Base-by-base conservation (phyloP, 345 rosid species). In the Brassica rapa region DNA sequence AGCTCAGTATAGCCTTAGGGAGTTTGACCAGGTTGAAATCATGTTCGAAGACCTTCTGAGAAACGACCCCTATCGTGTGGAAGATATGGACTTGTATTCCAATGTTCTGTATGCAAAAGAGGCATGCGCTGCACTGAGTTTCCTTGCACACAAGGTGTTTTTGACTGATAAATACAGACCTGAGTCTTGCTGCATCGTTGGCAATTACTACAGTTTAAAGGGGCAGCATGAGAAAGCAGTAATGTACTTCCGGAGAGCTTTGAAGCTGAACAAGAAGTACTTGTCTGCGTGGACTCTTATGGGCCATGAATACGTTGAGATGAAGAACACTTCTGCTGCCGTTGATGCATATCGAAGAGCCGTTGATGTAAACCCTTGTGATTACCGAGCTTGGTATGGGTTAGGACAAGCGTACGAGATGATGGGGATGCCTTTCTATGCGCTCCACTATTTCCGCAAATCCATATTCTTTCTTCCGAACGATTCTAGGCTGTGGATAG, bases 331-430 rank as follows among this genome's bases (percentile, higher is more conserved):
- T 2, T 90, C 99, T 61, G 97, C 99, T 56, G 99, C 99, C 5
- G 79, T 95, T 70, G 99, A 95, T 86, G 99, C 98, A 37, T 95
- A 95, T 68, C 86, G 96, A 83, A 78, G 94, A 65, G 99, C 98
- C 77, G 98, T 95, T 74, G 99, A 93, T 76, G 89, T 95, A 77
- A 87, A 88, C 81, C 88, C 98, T 8, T 71, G 89, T 76, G 99
- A 95, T 75, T 93, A 91, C 75, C 86, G 98, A 77, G 98, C 98
- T 43, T 94, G 98, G 98, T 91, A 94, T 81, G 98, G 98, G 23
- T 83, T 94, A 68, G 98, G 97, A 72, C 98, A 94, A 77, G 95
- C 97, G 16, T 94, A 95, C 81, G 97, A 95, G 85, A 91, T 95
- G 98, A 91, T 89, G 90, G 84, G 90, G 76, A 86, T 91, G 97